Conservation (phyloP, 345 rosid genomes). For the Barbarea vulgaris region DNA sequence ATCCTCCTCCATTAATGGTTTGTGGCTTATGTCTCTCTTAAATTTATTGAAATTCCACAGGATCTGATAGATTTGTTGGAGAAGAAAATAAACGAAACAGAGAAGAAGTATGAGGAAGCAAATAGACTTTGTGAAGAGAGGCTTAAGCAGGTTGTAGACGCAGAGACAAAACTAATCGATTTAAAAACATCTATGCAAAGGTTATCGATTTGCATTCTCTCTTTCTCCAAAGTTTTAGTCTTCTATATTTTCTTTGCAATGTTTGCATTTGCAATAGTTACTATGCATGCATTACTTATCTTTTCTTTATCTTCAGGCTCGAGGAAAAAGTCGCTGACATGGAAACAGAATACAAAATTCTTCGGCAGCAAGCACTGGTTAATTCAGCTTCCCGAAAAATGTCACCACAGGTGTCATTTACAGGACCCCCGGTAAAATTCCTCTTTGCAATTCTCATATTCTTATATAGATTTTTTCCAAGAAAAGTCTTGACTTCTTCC, state of each 20-base stretch:
- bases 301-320: conserved; percentile 52
- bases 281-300: conserved; percentile 8
- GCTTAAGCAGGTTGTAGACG: conserved; percentile 69
- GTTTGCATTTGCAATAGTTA: conserved; percentile 6
- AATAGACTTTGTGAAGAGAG: conserved; percentile 75
- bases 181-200: conserved; percentile 87
- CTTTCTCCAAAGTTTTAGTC: conserved; percentile 6
- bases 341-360: conserved; percentile 77
- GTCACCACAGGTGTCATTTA: conserved; percentile 58
- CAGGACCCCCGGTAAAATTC: conserved; percentile 51
- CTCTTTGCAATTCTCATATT: conserved; percentile 11
- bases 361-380: conserved; percentile 61
- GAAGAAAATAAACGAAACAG: conserved; percentile 74
- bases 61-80: conserved; percentile 71
- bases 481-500: conserved; percentile 31
- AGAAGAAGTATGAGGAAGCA: conserved; percentile 79
- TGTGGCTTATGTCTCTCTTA: conserved; percentile 17
- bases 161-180: conserved; percentile 83
- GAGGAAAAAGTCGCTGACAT: conserved; percentile 85
- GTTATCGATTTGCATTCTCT: conserved; percentile 39
- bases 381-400: conserved; percentile 58
- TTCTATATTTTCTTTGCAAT: conserved; percentile 4
- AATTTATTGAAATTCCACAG: conserved; percentile 40
- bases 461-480: background rate
- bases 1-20: background rate